Conservation (phyloP, 164 flowering plant genomes). For the Macadamia integrifolia region DNA sequence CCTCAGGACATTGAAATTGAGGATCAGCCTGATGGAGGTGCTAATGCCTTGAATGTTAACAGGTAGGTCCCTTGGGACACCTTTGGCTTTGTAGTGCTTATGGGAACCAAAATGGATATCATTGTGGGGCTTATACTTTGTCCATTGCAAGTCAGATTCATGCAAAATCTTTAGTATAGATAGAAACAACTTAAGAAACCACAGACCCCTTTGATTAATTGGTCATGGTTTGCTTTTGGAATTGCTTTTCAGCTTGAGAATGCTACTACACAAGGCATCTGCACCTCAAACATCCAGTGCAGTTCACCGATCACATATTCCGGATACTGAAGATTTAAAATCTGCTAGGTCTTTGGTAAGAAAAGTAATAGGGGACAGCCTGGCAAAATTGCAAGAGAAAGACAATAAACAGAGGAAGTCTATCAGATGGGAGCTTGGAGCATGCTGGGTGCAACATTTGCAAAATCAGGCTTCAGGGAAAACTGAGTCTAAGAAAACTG, state of each 20-base stretch:
- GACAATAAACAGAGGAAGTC: conserved; percentile 32
- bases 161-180: neutral
- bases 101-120: neutral
- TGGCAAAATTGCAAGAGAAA: conserved; percentile 57
- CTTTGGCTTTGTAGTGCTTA: neutral
- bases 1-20: conserved; percentile 62
- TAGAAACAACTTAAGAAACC: neutral
- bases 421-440: conserved; percentile 97
- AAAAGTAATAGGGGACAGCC: conserved; percentile 55
- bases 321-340: conserved; percentile 43
- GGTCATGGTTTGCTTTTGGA: neutral
- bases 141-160: neutral
- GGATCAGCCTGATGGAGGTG: conserved; percentile 90
- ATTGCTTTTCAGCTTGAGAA: conserved; percentile 60
- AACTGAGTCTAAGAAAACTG: conserved; percentile 57
- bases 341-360: conserved; percentile 50
- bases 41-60: conserved; percentile 83
- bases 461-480: conserved; percentile 83
- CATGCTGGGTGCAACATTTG: conserved; percentile 96
- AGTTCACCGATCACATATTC: conserved; percentile 36
- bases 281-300: conserved; percentile 36
- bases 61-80: conserved; percentile 41
- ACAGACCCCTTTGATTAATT: neutral
- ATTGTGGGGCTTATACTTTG: neutral
- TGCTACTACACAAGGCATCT: conserved; percentile 71